A percentile compares a stretch with the other conserved stretches of the same genome.
Evolutionary conservation across 2,329 filamentous ascomycete genomes (phyloP).

Genomic region (Fusarium floridanum): DNA sequence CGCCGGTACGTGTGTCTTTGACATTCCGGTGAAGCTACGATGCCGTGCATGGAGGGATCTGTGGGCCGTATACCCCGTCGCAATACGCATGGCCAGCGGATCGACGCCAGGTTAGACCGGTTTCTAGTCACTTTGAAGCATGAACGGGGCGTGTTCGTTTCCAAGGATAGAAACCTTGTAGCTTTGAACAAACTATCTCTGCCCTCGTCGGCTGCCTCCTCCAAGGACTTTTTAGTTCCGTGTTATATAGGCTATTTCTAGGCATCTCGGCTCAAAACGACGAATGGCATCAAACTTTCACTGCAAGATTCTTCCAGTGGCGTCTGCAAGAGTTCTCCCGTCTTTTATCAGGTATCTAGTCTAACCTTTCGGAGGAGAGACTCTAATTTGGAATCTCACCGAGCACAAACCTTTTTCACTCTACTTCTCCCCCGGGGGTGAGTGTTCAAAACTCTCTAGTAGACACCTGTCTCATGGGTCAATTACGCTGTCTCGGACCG

Average conservation of each 20-base stretch:
- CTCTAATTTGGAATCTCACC: conserved; percentile 11
- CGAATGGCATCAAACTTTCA: neutral
- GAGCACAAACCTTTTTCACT: conserved; percentile 2
- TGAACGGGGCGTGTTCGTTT: neutral
- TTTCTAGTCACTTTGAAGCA: neutral
- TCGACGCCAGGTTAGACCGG: conserved; percentile 11
- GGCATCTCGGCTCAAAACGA: neutral
- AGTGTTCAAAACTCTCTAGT: conserved; percentile 1
- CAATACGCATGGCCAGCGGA: conserved; percentile 3
- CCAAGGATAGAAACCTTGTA: neutral
- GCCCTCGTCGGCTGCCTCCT: neutral
- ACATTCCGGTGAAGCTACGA: conserved; percentile 1
- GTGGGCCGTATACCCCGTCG: neutral
- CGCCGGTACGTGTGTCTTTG: neutral
- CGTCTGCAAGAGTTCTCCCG: neutral
- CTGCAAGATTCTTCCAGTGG: neutral
- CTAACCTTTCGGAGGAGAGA: neutral
- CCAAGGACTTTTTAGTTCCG: neutral
- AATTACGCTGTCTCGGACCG: conserved; percentile 41
- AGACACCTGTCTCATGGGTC: conserved; percentile 20
- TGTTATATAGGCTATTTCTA: neutral
- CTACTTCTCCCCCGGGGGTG: neutral
- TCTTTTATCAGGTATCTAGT: neutral
- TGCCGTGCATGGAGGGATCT: neutral
- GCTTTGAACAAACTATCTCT: neutral